These are phyloP conservation scores for Coniophora puteana DNA, from an alignment of 1,284 basidiomycete genomes.

Conservation along the genomic window DNA sequence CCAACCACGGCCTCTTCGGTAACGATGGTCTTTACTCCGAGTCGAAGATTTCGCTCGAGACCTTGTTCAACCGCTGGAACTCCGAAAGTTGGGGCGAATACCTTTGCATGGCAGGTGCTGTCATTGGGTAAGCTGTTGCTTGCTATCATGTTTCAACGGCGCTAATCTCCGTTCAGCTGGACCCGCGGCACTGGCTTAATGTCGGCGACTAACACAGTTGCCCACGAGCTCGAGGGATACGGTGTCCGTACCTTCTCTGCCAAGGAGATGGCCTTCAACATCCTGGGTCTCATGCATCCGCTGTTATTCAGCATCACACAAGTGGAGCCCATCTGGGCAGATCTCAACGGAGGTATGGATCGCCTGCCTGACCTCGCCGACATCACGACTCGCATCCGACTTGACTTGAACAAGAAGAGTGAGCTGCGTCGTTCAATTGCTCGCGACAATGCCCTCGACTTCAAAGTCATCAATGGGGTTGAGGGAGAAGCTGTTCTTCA, in stretches of 20 bases:
- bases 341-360: conserved; percentile 97
- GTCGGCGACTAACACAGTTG: conserved; percentile 93
- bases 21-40: conserved; percentile 98
- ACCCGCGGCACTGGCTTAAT: conserved; percentile 98
- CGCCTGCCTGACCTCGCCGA: conserved; percentile 93
- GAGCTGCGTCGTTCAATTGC: conserved; percentile 92
- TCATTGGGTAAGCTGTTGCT: conserved; percentile 74
- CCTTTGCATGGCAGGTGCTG: conserved; percentile 94
- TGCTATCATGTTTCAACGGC: conserved; percentile 2
- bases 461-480: conserved; percentile 86
- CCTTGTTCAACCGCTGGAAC: conserved; percentile 95
- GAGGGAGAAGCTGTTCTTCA: conserved; percentile 94
- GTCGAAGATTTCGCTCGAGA: conserved; percentile 97
- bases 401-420: conserved; percentile 74
- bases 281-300: conserved; percentile 97
- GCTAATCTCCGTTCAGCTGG: conserved; percentile 54
- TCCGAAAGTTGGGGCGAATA: conserved; percentile 99
- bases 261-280: conserved; percentile 99
- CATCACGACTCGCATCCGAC: conserved; percentile 85
- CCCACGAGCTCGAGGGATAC: conserved; percentile 90
- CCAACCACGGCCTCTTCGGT: conserved; percentile 97
- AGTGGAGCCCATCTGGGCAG: conserved; percentile 98
- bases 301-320: conserved; percentile 99
- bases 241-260: conserved; percentile 98
- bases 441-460: conserved; percentile 93